Base-by-base conservation (phyloP, 371 early-diverging fungal genomes). In the Mortierella sp. region DNA sequence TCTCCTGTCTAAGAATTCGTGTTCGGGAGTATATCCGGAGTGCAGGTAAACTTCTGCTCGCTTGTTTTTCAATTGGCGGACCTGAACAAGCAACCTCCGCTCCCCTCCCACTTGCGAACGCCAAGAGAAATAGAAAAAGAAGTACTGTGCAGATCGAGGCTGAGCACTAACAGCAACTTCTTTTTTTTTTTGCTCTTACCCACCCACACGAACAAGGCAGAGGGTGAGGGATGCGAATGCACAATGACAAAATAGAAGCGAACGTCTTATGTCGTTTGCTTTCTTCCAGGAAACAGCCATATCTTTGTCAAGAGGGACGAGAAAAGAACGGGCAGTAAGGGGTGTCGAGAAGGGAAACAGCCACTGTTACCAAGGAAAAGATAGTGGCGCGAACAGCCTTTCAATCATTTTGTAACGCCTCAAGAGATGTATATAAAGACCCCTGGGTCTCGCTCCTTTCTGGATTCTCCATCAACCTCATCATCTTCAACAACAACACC, bases 211-310 rank as follows among this genome's bases (percentile, higher is more conserved):
- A 51, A 21, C 51, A 49, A n/a, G n/a, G n/a, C 6, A 55, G 56
- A 56, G 56, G 6, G 10, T 0, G 7, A 56, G 56, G n/a, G 56
- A 35, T 21, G 5, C 46, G 12, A 16, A 51, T 51, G 51, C 51
- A 51, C 18, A 51, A 51, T 51, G 51, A 51, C 51, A 6, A 6
- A 4, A 51, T 51, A 21, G 0, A 51, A 51, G 21, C 4, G 6
- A 51, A 51, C 51, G 21, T 51, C 21, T 21, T 35, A 41, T 41
- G 41, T 48, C 14, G 11, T 21, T 51, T 51, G 2, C 16, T 21
- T 51, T 21, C 51, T 51, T 18, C 51, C 51, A 51, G 18, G 51
- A 21, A 43, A 71, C 71, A 48, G 71, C 68, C 68, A 68, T 41
- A 32, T 46, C n/a, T 29, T 43, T 43, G 8, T 8, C 5, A 43